Evolutionary conservation across 164 flowering plant species (phyloP), one percentile per base, ranked within the genome.

Genomic region (Platanus orientalis): DNA sequence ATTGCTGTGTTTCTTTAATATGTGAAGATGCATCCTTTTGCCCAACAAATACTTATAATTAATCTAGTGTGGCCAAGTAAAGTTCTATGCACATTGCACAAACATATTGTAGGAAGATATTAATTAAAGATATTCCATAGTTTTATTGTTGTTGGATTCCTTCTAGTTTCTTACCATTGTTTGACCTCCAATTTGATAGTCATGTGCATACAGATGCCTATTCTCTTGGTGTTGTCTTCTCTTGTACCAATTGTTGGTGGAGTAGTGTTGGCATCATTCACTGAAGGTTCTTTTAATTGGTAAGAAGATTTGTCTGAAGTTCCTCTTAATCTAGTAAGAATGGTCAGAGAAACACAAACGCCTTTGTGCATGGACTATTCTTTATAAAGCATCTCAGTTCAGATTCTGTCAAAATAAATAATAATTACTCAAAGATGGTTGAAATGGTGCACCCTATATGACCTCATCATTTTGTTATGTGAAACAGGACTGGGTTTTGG

Each of bases 211-310:
- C 83, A 94, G 99, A 23, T 72, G 52, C 99, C 99, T 34, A 84
- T 84, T 27, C 51, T 71, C 23, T 94, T 87, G 99, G 93, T 94
- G 5, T 76, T 89, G 73, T 61, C 71, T 65, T 89, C 97, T n/a
- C 92, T 94, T 61, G 0, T 91, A 42, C 98, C 98, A 53, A 86
- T 94, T 73, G 93, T 89, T 76, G 96, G 99, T 70, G 99, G 99
- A 57, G 99, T 94, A 59, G 97, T 76, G 24, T 71, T 94, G 78
- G 99, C 99, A 56, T 94, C 99, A 23, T 65, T 79, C 23, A 84
- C 97, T 21, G 99, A 94, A 79, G 92, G 84, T 30, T 94, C 99
- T 54, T 94, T 94, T 63, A 94, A 94, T 61, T 94, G 99, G 98
- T 94, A 62, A 72, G 49, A 47, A 45, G 20, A 12, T 44, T 17